Base-by-base conservation (phyloP, 768 basidiomycete species). In the Hygrocybe coccinea region DNA sequence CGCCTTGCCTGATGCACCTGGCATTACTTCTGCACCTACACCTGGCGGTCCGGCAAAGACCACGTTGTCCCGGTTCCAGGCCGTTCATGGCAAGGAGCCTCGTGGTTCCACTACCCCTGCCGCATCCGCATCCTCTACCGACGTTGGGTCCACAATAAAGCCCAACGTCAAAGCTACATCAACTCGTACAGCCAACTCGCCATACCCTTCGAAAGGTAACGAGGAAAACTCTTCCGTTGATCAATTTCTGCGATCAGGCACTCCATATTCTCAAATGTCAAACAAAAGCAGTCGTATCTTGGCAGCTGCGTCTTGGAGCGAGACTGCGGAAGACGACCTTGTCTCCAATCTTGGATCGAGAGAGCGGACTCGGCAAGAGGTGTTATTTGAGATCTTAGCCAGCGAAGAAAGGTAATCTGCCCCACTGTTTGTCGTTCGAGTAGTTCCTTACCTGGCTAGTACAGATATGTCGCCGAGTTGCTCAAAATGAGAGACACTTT, bases 281-380 rank as follows among this genome's bases (percentile, higher is more conserved):
- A 77, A 77, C 48, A 74, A 72, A 12, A 79, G 82, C 52, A 87
- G 83, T 59, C 82, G 86, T 41, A 89, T 93, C 56, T 76, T 90
- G 38, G 81, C 87, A 29, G 88, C 86, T 1, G 72, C 82, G 59
- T 90, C 88, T 17, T 97, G 95, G 95, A 95, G 91, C 65, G 91
- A 95, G 68, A 88, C 87, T 59, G 91, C 94, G 9, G 93, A 95
- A 68, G 92, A 91, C 54, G 95, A 97, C 70, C 82, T 97, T 41
- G 90, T 97, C 17, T 85, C 86, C 44, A 92, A 97, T 66, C 77
- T 97, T 35, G 91, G 93, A n/a, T 86, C 91, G 44, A 84, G 91
- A 57, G 95, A 97, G 69, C 83, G 95, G 56, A 97, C 95, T 37
- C 82, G 95, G 51, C 95, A 97, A 70, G 95, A 97, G 73, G 95